phyloP scores from a whole-genome alignment of 2,329 filamentous ascomycete species.

The Fusarium sp. region DNA sequence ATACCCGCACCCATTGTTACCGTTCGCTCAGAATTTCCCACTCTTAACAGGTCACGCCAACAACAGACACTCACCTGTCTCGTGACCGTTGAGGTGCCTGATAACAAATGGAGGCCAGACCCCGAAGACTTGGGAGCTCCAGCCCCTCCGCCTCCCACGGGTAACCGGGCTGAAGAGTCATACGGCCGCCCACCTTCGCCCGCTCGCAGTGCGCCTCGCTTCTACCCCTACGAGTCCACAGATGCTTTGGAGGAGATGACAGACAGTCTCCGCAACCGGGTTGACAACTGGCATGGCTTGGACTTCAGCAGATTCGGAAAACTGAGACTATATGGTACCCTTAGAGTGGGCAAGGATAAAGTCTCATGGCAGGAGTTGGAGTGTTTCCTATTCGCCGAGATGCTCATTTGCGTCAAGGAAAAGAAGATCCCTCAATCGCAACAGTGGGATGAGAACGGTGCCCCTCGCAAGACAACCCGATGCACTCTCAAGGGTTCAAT shows the following conservation, averaged over 20 bases:
- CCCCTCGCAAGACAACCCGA: constrained; percentile 73
- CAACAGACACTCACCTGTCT: constrained; percentile 96
- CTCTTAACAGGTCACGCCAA: constrained; percentile 88
- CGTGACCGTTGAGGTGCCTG: constrained; percentile 92
- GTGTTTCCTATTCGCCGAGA: constrained; percentile 96
- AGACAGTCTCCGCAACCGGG: constrained; percentile 84
- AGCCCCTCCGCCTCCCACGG: constrained; percentile 58
- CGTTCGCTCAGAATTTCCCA: constrained; percentile 96
- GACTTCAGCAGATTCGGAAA: constrained; percentile 95
- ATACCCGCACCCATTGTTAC: constrained; percentile 94
- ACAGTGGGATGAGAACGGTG: constrained; percentile 74
- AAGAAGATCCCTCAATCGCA: constrained; percentile 76
- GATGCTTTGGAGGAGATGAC: constrained; percentile 87
- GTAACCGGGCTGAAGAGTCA: constrained; percentile 63
- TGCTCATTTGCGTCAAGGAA: constrained; percentile 99
- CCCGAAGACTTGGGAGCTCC: constrained; percentile 79
- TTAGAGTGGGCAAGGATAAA: constrained; percentile 95
- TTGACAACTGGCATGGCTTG: constrained; percentile 98
- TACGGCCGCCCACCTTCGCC: constrained; percentile 71
- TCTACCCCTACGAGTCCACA: constrained; percentile 78
- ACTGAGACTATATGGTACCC: constrained; percentile 86
- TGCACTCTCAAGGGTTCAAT: constrained; percentile 98
- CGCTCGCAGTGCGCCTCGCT: constrained; percentile 66
- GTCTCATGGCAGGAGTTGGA: constrained; percentile 97
- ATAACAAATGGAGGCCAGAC: constrained; percentile 89